Evolutionary conservation across 129 eudicot species (phyloP).

Genomic region (Saposhnikovia divaricata): DNA sequence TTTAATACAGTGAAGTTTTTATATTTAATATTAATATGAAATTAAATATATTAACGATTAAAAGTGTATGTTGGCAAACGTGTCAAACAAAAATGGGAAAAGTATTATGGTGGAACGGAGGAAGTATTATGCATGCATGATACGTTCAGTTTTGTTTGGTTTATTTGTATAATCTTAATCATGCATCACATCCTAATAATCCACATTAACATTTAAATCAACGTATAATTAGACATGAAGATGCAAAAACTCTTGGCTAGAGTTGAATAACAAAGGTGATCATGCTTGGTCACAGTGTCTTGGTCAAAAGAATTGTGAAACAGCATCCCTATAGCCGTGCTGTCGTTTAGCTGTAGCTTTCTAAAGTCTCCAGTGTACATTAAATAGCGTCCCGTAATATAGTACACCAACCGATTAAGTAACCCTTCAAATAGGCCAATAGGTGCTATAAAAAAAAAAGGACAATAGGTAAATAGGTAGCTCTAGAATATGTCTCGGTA

Average conservation of each 20-base stretch:
- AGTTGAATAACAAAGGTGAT: background rate
- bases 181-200: background rate
- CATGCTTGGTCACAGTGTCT: background rate
- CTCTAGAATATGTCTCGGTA: background rate
- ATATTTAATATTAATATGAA: too few species aligned
- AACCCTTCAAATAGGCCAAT: background rate
- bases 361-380: background rate
- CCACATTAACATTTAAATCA: background rate
- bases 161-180: background rate
- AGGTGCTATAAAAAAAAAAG: background rate
- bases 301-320: background rate
- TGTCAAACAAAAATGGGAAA: too few species aligned
- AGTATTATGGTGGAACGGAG: too few species aligned
- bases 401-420: background rate
- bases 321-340: background rate
- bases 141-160: background rate
- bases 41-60: too few species aligned
- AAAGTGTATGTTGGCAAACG: too few species aligned
- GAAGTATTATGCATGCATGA: too few species aligned
- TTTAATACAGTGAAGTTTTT: too few species aligned
- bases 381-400: conserved; percentile 1
- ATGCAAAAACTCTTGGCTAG: background rate
- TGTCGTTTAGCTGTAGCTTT: background rate
- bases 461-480: background rate
- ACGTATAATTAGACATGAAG: too few species aligned